Base-by-base conservation (phyloP, 2,329 filamentous ascomycete species). In the Cryphonectria carpinicola region DNA sequence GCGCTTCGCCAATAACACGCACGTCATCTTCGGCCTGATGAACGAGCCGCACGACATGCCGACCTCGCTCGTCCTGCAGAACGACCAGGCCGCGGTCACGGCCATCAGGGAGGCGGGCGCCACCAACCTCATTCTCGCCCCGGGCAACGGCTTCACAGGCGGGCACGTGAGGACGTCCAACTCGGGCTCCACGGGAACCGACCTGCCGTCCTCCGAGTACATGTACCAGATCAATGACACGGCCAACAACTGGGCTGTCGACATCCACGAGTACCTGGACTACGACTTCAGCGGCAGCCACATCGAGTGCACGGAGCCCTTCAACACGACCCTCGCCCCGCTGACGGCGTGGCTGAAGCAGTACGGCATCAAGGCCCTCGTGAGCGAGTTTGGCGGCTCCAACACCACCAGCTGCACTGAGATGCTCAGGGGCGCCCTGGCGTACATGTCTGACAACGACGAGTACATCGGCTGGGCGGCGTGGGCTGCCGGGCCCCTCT, bases 221-320 rank as follows among this genome's bases (percentile, higher is more conserved):
- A 75, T 86, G 69, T 78, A 82, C 68, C 77, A 81, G 68, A 81
- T 86, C 66, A 76, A 71, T n/a, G 85, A 86, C 72, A 83, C 84
- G 11, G 69, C 79, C 4, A 82, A 82, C 67, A 86, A 87, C 75
- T 83, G 82, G 66, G 84, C 83, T 5, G 81, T 86, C 64, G 84
- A 86, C 72, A 84, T 86, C 74, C 84, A 86, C 76, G 82, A 85
- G 75, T 86, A 86, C 75, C 80, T 86, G n/a, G 84, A 86, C 74
- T 76, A 78, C 39, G 84, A 86, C 73, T 86, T 80, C 68, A 84
- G 81, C 60, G 84, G 85, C 39, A 73, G 75, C 0, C 83, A 85
- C 73, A 71, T 78, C 10, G 78, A 79, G n/a, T 84, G 82, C 74
- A 79, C 80, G n/a, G 78, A 79, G 62, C 79, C 79, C 8, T 80